Conservation (phyloP, 257 asterid genomes). For the Solanum pinnatisectum region DNA sequence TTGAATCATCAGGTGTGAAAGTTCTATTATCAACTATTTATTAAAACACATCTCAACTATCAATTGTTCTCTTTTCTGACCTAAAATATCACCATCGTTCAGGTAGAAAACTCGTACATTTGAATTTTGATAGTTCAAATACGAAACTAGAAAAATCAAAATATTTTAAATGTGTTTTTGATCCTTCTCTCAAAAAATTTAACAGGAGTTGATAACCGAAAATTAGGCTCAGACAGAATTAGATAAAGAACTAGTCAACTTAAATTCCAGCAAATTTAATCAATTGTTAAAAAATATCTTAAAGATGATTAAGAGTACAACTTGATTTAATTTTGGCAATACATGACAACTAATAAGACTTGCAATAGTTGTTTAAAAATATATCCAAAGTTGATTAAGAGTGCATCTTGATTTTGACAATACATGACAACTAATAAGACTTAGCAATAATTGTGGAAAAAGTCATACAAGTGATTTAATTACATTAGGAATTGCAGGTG, state of each 20-base stretch:
- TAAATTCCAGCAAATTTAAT: background rate
- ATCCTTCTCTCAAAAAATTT: background rate
- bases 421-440: background rate
- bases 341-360: background rate
- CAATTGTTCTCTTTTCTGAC: too few relatives aligned
- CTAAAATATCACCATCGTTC: background rate
- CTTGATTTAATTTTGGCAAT: background rate
- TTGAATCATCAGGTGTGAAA: too few relatives aligned
- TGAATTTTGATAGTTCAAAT: too few relatives aligned
- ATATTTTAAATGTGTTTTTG: too few relatives aligned
- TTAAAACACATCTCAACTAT: too few relatives aligned
- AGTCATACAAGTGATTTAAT: background rate
- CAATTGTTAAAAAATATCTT: background rate
- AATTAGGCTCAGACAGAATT: background rate
- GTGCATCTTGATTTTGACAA: background rate
- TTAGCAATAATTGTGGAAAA: background rate
- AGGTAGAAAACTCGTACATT: rapidly evolving
- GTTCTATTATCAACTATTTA: too few relatives aligned
- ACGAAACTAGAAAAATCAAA: too few relatives aligned
- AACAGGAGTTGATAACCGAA: background rate
- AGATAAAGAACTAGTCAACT: background rate
- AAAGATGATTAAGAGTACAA: background rate
- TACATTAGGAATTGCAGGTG: background rate
- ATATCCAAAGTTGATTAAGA: background rate
- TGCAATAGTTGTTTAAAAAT: background rate